Base-by-base conservation (phyloP, 1,139 yeast genomes). In the Taiozyma sp. region DNA sequence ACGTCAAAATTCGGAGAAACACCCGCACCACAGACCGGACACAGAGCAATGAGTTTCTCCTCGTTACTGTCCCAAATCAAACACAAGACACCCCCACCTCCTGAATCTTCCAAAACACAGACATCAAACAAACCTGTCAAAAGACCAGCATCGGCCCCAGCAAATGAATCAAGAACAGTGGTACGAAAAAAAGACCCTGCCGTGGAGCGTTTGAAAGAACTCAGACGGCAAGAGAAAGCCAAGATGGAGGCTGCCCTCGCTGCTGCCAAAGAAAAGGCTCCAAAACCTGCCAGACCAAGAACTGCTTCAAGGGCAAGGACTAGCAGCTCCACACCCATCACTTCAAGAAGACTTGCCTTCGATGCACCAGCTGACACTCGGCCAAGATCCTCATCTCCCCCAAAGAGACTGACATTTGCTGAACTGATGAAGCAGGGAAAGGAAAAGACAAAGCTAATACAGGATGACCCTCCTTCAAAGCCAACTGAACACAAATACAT, bases 391-490 rank as follows among this genome's bases (percentile, higher is more conserved):
- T 46, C 45, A n/a, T 50, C 51, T n/a, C 59, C 61, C 26, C 59
- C 61, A 30, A 65, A 81, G 58, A 83, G 83, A 60, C 66, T 83
- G 63, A 74, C 82, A 11, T 86, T 83, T 61, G 77, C 76, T 46
- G 88, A 85, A 52, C 69, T 86, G 53, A 84, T 85, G 88, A 80
- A 79, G 57, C 80, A 81, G 61, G 93, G 93, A 0, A 80, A 81
- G n/a, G 68, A 70, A 50, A 56, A 62, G 53, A 42, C 56, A 43
- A 49, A 62, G 53, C 21, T 47, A 9, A 41, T 56, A 43, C 48
- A 51, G 42, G 50, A 53, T 46, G 48, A 52, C 24, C 26, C 53
- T 26, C 28, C 56, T 8, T 50, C 53, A 19, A 21, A 28, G 10
- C 30, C 32, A 4, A 22, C 37, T 1, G 47, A 35, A 10, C 35